Percentiles rank a stretch among this genome's conserved stretches.
Conservation (phyloP, 202 grass and related monocot species). For the Zoysia matrella region DNA sequence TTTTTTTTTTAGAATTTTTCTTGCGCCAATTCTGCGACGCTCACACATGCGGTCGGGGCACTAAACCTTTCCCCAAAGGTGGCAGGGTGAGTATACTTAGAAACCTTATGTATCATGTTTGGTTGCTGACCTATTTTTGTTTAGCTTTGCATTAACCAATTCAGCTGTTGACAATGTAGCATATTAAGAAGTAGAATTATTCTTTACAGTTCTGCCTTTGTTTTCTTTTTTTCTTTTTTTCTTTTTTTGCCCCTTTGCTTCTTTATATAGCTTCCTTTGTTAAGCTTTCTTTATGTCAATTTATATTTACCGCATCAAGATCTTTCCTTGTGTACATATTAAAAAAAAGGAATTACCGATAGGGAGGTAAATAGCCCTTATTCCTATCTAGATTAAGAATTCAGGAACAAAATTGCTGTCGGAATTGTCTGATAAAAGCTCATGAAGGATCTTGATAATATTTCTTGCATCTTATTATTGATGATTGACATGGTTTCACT, state of each 20-base stretch:
- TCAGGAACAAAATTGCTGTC: background rate
- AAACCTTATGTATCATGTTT: conserved; percentile 5
- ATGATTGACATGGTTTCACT: conserved; percentile 25
- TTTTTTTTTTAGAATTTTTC: conserved; percentile 79
- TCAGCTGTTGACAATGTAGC: background rate
- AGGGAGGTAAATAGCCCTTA: no score
- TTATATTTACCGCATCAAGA: no score
- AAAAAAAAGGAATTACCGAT: no score
- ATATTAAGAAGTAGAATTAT: no score
- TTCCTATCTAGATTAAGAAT: background rate
- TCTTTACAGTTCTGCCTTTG: no score
- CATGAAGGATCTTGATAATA: conserved; percentile 18
- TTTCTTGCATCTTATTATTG: background rate
- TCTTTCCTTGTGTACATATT: no score
- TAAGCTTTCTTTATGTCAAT: no score
- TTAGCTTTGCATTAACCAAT: conserved; percentile 22
- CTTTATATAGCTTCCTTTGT: no score
- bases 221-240: no score
- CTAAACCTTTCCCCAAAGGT: conserved; percentile 87
- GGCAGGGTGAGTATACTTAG: conserved; percentile 71
- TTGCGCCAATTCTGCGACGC: conserved; percentile 94
- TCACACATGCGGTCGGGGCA: conserved; percentile 65
- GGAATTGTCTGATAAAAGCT: conserved; percentile 2
- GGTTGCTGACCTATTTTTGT: conserved; percentile 21
- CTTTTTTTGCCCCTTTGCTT: background rate